phyloP scores from a whole-genome alignment of 139 green algal species.

The Chlamydomonas schloesseri region DNA sequence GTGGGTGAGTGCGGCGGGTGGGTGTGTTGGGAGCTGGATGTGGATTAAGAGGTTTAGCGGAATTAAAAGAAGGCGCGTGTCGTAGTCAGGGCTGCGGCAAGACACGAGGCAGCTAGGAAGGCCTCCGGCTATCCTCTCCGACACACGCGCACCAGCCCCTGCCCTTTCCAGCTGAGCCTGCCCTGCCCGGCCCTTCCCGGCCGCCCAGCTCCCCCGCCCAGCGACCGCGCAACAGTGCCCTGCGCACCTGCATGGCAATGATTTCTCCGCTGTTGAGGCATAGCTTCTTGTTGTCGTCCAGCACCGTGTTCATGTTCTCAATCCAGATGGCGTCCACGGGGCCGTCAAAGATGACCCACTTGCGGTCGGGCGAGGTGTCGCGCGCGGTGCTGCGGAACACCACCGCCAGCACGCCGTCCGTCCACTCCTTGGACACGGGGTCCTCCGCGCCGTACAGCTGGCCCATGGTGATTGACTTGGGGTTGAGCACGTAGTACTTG shows the following conservation, averaged over 20 bases:
- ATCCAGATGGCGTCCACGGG: conserved; percentile 90
- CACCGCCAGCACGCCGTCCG: conserved; percentile 82
- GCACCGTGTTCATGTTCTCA: conserved; percentile 88
- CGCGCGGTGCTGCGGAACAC: conserved; percentile 71
- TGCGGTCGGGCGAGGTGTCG: conserved; percentile 66
- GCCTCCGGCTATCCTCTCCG: no score
- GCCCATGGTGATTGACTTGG: conserved; percentile 80
- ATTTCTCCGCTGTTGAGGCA: conserved; percentile 85
- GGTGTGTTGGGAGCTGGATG: no score
- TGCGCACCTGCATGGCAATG: conserved; percentile 82
- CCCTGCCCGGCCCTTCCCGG: no score
- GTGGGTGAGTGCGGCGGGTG: not conserved
- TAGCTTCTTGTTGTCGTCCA: conserved; percentile 92
- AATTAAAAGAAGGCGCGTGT: no score
- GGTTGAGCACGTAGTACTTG: conserved; percentile 77
- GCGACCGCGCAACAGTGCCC: no score
- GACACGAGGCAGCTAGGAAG: no score
- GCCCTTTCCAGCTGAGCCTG: no score
- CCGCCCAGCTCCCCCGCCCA: no score
- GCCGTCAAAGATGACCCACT: conserved; percentile 85
- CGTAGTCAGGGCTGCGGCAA: no score
- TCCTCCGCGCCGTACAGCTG: conserved; percentile 89
- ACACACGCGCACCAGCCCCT: no score
- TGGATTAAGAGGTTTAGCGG: no score
- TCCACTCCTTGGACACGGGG: conserved; percentile 80